Conservation (phyloP, 768 basidiomycete genomes). For the Tylopilus felleus region DNA sequence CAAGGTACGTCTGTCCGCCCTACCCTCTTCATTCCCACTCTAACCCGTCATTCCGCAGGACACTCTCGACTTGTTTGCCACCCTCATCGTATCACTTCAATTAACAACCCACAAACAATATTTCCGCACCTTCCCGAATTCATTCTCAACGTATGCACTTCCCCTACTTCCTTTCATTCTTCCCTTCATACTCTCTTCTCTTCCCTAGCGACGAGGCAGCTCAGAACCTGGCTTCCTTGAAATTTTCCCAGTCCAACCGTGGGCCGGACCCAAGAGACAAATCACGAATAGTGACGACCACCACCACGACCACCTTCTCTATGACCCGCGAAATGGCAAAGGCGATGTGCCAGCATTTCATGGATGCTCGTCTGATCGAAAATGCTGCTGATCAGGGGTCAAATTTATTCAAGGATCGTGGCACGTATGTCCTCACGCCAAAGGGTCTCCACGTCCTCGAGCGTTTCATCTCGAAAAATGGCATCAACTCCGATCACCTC, state of each 20-base stretch:
- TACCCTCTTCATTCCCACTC: conserved; percentile 6
- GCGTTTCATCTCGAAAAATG: conserved; percentile 99
- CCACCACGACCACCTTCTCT: conserved; percentile 98
- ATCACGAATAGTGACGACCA: conserved; percentile 96
- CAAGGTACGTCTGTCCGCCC: conserved; percentile 54
- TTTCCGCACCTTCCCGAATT: conserved; percentile 92
- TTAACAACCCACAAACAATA: conserved; percentile 90
- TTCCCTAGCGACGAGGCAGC: conserved; percentile 87
- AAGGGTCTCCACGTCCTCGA: conserved; percentile 99
- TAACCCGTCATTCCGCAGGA: conserved; percentile 51
- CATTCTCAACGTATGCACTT: conserved; percentile 85
- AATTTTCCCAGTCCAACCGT: conserved; percentile 98
- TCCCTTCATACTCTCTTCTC: background rate
- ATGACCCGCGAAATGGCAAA: conserved; percentile 99
- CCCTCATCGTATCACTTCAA: conserved; percentile 89
- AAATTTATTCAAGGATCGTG: conserved; percentile 95
- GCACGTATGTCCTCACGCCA: conserved; percentile 91
- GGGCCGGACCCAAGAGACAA: conserved; percentile 98
- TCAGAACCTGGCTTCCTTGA: conserved; percentile 88
- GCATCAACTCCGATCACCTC: conserved; percentile 92
- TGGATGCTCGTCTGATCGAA: conserved; percentile 97
- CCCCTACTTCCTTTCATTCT: background rate
- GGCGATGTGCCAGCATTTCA: conserved; percentile 99
- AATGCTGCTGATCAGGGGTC: conserved; percentile 89
- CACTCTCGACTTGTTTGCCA: conserved; percentile 96